Conservation (phyloP, 345 rosid species). For the Raphanus raphanistrum region DNA sequence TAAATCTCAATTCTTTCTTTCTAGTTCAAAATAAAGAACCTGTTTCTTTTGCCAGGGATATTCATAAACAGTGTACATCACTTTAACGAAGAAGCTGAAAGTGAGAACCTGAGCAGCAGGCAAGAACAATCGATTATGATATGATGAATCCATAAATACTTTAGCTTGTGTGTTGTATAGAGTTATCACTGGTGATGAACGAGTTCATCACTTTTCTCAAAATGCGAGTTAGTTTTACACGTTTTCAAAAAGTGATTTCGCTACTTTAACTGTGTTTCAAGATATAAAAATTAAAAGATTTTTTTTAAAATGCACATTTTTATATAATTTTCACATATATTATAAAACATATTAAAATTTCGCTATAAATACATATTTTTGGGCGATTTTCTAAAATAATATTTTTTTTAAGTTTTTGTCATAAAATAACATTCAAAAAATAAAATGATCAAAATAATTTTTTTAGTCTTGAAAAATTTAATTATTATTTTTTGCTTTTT, state of each 20-base stretch:
- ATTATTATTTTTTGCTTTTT: too few species aligned
- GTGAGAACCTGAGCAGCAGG: background rate
- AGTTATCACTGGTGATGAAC: slow-evolving; percentile 6
- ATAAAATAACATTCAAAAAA: too few species aligned
- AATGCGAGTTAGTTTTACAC: background rate
- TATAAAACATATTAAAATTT: too few species aligned
- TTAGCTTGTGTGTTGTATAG: background rate
- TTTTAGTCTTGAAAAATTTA: too few species aligned
- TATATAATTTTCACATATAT: too few species aligned
- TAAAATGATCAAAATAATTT: too few species aligned
- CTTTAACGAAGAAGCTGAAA: slow-evolving; percentile 48
- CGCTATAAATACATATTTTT: too few species aligned
- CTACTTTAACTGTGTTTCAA: background rate
- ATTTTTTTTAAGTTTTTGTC: too few species aligned
- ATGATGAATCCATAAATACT: slow-evolving; percentile 6
- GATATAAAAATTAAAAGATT: too few species aligned
- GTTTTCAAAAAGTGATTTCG: background rate
- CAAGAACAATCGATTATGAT: slow-evolving; percentile 12
- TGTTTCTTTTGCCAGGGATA: slow-evolving; percentile 52
- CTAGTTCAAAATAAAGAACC: background rate
- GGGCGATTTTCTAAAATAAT: too few species aligned
- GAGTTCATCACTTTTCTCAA: background rate
- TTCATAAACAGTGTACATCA: slow-evolving; percentile 65
- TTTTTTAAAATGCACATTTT: too few species aligned
- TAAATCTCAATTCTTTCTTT: background rate